phyloP scores from a whole-genome alignment of 1,139 yeast species.

The Yamadazyma jaroonii region DNA sequence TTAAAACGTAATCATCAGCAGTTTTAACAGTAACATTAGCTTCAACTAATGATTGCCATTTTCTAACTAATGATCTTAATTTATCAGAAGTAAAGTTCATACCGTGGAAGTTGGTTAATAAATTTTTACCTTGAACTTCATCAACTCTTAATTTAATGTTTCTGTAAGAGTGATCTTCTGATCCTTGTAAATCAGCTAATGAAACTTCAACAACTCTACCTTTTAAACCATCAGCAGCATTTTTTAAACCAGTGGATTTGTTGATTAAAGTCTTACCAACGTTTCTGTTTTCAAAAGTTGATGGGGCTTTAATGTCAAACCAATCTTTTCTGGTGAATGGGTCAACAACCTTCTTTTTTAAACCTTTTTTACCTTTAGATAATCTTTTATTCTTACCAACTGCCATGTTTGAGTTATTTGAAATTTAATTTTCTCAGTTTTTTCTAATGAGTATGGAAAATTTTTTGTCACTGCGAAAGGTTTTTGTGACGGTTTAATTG shows the following conservation, averaged over 20 bases:
- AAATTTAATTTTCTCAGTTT: background rate
- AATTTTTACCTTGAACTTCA: constrained; percentile 54
- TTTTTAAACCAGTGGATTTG: constrained; percentile 52
- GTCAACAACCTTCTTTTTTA: constrained; percentile 53
- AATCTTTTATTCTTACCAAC: constrained; percentile 55
- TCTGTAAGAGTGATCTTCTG: constrained; percentile 53
- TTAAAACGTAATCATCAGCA: constrained; percentile 48
- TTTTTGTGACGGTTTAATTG: background rate
- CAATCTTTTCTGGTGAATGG: constrained; percentile 53
- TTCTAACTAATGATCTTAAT: constrained; percentile 51
- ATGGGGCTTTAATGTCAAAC: constrained; percentile 53
- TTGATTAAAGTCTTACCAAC: constrained; percentile 53
- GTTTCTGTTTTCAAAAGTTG: constrained; percentile 50
- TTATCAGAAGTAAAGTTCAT: constrained; percentile 50
- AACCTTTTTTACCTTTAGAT: constrained; percentile 52
- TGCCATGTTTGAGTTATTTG: constrained; percentile 34
- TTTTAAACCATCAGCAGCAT: constrained; percentile 52
- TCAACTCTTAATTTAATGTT: constrained; percentile 53
- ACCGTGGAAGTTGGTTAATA: constrained; percentile 55
- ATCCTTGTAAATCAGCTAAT: constrained; percentile 51
- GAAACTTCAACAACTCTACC: constrained; percentile 51
- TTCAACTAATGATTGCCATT: constrained; percentile 54
- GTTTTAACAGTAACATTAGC: constrained; percentile 53
- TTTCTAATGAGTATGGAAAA: constrained; percentile 2
- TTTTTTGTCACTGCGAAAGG: background rate